Evolutionary conservation across 2,329 filamentous ascomycete species (phyloP), one percentile per base, ranked within the genome.

Genomic region (Clarireedia hainanense): DNA sequence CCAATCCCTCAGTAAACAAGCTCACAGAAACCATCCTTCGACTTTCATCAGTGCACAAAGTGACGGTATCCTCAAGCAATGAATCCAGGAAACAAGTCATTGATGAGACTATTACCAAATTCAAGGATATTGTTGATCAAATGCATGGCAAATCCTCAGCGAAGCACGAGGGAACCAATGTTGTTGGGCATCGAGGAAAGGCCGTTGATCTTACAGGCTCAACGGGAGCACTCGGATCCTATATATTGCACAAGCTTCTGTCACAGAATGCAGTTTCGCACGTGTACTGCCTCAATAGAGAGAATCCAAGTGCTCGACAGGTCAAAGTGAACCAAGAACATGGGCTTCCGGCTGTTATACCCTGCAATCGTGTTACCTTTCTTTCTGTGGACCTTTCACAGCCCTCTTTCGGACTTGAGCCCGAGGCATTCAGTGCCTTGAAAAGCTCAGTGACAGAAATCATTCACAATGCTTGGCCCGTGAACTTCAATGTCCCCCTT

Each of bases 201-300:
- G 20, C 39, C 2, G 43, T 70, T 6, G 56, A 75, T 14, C 60
- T 79, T 20, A 79, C 75, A 0, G 77, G 75, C 12, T 75, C 72
- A 2, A 79, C 76, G 0, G 77, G 76, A 4, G 73, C 72, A 5
- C 59, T 80, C 12, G 76, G 77, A 0, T 74, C 71, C 4, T 77
- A 78, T 60, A 65, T 79, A 27, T 68, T 79, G 5, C 64, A 75
- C 52, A 39, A 63, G 10, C 65, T 76, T 30, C 65, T 66, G 12
- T 63, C 69, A 0, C 56, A 57, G 4, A 30, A 27, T 6, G 14
- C 5, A 1, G 70, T 78, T 9, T 64, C 66, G 30, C 74, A 73
- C 57, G 62, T 79, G 36, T 69, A 76, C 48, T 78, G 75, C 54
- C 68, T 80, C 14, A 80, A 80, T 63, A 71, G 77, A 20, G 14